phyloP scores from a whole-genome alignment of 2,329 filamentous ascomycete species.

The Clarireedia sp. region DNA sequence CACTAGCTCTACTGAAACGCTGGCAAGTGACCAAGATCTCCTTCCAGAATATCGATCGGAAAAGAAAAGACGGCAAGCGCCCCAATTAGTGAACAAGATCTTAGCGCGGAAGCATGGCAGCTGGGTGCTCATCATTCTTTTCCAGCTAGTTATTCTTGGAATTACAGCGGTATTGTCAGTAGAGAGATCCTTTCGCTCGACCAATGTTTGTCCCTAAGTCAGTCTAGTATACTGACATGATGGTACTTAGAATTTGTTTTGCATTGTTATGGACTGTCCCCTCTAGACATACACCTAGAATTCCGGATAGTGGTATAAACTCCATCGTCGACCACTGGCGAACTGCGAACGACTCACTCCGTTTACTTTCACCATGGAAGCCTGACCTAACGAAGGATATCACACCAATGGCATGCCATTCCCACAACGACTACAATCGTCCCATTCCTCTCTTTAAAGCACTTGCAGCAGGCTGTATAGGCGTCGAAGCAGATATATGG shows the following conservation, averaged over 20 bases:
- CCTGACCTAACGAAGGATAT: not conserved
- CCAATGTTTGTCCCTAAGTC: not conserved
- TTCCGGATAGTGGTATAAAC: not conserved
- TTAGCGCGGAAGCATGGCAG: too few relatives aligned
- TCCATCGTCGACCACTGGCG: not conserved
- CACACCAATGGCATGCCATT: constrained; percentile 18
- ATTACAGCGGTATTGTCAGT: not conserved
- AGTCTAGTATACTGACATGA: not conserved
- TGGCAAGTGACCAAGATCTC: too few relatives aligned
- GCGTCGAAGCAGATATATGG: constrained; percentile 55
- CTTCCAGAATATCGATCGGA: too few relatives aligned
- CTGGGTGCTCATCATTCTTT: too few relatives aligned
- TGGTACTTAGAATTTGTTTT: not conserved
- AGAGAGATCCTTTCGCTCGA: not conserved
- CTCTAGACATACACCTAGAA: not conserved
- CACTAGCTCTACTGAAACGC: too few relatives aligned
- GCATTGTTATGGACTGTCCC: not conserved
- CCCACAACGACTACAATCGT: constrained; percentile 52
- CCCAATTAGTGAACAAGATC: too few relatives aligned
- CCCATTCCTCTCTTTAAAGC: constrained; percentile 40
- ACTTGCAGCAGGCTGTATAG: constrained; percentile 48
- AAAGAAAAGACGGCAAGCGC: too few relatives aligned
- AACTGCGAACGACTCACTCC: not conserved
- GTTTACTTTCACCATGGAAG: not conserved
- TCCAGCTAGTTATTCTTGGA: not conserved